phyloP scores from a whole-genome alignment of 2,329 filamentous ascomycete genomes.

The Colletotrichum australisinense region DNA sequence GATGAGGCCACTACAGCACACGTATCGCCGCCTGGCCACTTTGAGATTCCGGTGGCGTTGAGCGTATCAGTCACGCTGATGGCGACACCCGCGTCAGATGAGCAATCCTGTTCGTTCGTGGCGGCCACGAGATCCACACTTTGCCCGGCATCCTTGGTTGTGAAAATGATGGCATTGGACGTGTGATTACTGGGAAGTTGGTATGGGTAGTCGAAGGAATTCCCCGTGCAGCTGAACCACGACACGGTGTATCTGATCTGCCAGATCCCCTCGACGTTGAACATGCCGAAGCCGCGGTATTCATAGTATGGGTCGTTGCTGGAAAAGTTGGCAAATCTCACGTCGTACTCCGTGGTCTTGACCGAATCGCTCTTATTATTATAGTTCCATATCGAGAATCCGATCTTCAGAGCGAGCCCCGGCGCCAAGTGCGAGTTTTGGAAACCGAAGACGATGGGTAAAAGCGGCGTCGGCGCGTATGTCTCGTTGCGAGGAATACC shows the following conservation, averaged over 20 bases:
- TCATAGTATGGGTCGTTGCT: slow-evolving; percentile 30
- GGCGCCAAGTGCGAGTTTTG: slow-evolving; percentile 39
- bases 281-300: slow-evolving; percentile 12
- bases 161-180: slow-evolving; percentile 32
- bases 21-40: neutral
- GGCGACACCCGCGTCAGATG: slow-evolving; percentile 7
- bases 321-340: neutral
- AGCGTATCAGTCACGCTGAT: slow-evolving; percentile 31
- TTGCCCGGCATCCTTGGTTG: slow-evolving; percentile 32
- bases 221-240: slow-evolving; percentile 28
- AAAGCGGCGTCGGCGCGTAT: slow-evolving; percentile 39
- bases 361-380: slow-evolving; percentile 5
- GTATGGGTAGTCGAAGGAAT: slow-evolving; percentile 12
- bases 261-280: slow-evolving; percentile 28
- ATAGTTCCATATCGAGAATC: slow-evolving; percentile 16
- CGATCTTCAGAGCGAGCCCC: slow-evolving; percentile 29
- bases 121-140: slow-evolving; percentile 32
- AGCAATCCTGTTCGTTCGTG: slow-evolving; percentile 20
- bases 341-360: neutral
- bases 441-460: slow-evolving; percentile 44
- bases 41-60: neutral
- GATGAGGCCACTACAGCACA: slow-evolving; percentile 26
- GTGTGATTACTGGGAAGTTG: slow-evolving; percentile 11
- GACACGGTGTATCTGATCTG: slow-evolving; percentile 22
- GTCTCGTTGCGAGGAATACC: slow-evolving; percentile 46